Conservation (phyloP, 306 rosid genomes). For the Cajanus cajan region DNA sequence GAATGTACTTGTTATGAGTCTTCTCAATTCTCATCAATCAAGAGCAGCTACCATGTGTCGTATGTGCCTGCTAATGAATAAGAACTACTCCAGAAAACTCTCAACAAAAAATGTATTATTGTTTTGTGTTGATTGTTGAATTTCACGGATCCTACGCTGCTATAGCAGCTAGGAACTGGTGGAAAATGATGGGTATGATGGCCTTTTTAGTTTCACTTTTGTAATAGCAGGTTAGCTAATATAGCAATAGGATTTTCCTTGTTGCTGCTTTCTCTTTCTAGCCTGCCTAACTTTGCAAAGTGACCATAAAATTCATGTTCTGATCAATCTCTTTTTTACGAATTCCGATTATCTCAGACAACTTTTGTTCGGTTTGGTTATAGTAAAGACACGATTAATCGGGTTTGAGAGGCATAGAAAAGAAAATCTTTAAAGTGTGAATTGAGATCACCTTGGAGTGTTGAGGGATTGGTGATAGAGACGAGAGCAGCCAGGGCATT, state of each 20-base stretch:
- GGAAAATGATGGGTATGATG: constrained; percentile 33
- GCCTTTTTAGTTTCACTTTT: constrained; percentile 19
- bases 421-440: neutral
- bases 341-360: constrained; percentile 23
- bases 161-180: constrained; percentile 10
- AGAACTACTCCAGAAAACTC: neutral
- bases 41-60: neutral
- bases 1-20: neutral
- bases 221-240: neutral
- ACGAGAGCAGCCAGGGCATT: constrained; percentile 30
- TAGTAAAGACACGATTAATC: constrained; percentile 10
- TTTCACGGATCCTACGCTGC: constrained; percentile 24
- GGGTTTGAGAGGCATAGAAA: neutral
- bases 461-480: constrained; percentile 20
- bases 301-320: constrained; percentile 5
- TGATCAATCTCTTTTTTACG: neutral
- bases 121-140: constrained; percentile 14
- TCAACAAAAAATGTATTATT: constrained; percentile 15
- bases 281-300: neutral
- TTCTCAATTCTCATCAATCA: neutral
- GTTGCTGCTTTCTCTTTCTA: neutral
- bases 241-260: constrained; percentile 11
- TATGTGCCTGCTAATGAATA: constrained; percentile 29
- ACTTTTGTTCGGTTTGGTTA: constrained; percentile 23
- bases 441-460: constrained; percentile 12